phyloP scores from a whole-genome alignment of 768 basidiomycete species.

The Flagelloscypha sp. region DNA sequence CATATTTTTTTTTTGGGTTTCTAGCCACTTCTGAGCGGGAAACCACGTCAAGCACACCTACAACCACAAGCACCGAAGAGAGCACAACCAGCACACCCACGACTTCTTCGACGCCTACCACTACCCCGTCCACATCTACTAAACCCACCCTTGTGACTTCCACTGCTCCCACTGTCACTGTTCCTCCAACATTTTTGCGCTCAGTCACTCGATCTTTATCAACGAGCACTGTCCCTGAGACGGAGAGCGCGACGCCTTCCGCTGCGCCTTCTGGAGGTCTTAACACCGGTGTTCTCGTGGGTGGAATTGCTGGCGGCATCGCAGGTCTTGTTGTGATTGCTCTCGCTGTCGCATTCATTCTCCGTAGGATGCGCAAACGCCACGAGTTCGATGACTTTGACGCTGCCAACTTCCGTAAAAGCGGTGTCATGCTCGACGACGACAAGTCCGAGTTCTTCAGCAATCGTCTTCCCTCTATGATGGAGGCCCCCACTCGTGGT shows the following conservation, averaged over 20 bases:
- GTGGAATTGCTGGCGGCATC: slow-evolving; percentile 30
- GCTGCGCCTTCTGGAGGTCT: slow-evolving; percentile 16
- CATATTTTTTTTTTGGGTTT: too few species aligned
- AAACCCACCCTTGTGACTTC: too few species aligned
- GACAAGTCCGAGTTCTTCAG: slow-evolving; percentile 9
- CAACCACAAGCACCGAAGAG: too few species aligned
- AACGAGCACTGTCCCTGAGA: too few species aligned
- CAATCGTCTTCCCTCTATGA: slow-evolving; percentile 21
- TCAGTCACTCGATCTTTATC: too few species aligned
- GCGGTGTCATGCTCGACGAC: slow-evolving; percentile 14
- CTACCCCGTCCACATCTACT: too few species aligned
- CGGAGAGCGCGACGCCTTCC: slow-evolving; percentile 11
- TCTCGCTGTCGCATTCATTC: slow-evolving; percentile 22
- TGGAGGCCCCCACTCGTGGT: slow-evolving; percentile 20
- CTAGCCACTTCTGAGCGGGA: too few species aligned
- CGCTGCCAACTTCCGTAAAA: slow-evolving; percentile 19
- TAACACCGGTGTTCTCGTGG: slow-evolving; percentile 34
- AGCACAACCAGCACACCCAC: too few species aligned
- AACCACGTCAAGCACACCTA: too few species aligned
- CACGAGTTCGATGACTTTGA: slow-evolving; percentile 34
- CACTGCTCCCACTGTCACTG: too few species aligned
- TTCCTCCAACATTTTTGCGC: too few species aligned
- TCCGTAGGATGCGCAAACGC: slow-evolving; percentile 21
- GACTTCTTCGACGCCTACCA: too few species aligned
- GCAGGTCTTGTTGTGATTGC: slow-evolving; percentile 27